Conservation (phyloP, 805 yeast species). For the Spathaspora passalidarum region DNA sequence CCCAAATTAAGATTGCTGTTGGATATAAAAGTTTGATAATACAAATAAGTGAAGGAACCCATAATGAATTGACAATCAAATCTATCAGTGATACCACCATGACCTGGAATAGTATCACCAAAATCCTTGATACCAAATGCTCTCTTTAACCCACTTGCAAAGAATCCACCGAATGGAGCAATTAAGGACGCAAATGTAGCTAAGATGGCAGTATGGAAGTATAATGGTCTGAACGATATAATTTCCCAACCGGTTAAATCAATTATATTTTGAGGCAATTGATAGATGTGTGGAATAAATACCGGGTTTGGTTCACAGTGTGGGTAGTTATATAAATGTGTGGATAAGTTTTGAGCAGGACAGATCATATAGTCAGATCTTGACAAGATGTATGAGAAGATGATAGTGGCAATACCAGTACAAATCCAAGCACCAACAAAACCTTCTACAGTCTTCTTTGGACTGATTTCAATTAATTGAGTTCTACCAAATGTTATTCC, state of each 20-base stretch:
- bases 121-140: slow-evolving; percentile 96
- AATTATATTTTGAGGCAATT: slow-evolving; percentile 67
- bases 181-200: slow-evolving; percentile 95
- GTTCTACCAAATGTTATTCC: slow-evolving; percentile 96
- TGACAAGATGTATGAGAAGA: slow-evolving; percentile 62
- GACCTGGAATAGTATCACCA: slow-evolving; percentile 98
- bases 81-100: slow-evolving; percentile 97
- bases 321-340: slow-evolving; percentile 58
- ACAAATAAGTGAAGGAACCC: slow-evolving; percentile 93
- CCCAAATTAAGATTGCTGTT: slow-evolving; percentile 70
- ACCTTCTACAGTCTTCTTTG: slow-evolving; percentile 97
- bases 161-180: slow-evolving; percentile 98
- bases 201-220: slow-evolving; percentile 79
- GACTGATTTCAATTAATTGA: slow-evolving; percentile 88
- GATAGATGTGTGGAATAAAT: slow-evolving; percentile 76
- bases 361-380: slow-evolving; percentile 78
- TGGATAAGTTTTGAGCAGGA: slow-evolving; percentile 70
- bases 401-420: slow-evolving; percentile 71
- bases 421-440: slow-evolving; percentile 97
- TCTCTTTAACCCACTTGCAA: slow-evolving; percentile 95
- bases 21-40: slow-evolving; percentile 88
- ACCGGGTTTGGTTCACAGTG: slow-evolving; percentile 85
- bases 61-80: slow-evolving; percentile 96
- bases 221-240: slow-evolving; percentile 76
- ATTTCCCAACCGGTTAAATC: slow-evolving; percentile 40